phyloP scores from a whole-genome alignment of 2,329 filamentous ascomycete genomes.

The Talaromyces sp. region DNA sequence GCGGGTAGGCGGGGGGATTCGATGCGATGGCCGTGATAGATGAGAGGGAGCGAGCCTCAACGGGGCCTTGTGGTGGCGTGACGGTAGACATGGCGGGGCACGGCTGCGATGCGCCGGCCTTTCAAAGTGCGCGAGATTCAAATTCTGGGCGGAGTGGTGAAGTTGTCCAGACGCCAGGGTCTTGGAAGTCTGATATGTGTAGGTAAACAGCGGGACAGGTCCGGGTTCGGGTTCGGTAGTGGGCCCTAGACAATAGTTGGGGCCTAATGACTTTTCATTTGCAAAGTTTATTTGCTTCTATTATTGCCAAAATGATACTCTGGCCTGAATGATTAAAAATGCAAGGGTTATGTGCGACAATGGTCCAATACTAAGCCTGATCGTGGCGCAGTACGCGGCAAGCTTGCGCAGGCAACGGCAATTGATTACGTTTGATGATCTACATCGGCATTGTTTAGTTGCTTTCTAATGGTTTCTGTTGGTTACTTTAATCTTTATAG shows the following conservation, averaged over 20 bases:
- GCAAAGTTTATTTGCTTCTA: not conserved
- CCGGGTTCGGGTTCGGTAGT: slow-evolving; percentile 18
- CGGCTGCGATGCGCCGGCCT: slow-evolving; percentile 31
- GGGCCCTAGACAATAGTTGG: slow-evolving; percentile 9
- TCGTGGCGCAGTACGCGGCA: slow-evolving; percentile 27
- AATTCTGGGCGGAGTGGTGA: not conserved
- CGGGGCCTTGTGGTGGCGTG: slow-evolving; percentile 35
- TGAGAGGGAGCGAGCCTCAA: slow-evolving; percentile 83
- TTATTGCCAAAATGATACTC: slow-evolving; percentile 5
- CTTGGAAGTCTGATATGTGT: not conserved
- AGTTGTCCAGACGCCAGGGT: not conserved
- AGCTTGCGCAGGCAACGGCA: slow-evolving; percentile 14
- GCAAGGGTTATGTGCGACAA: slow-evolving; percentile 18
- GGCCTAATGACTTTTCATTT: not conserved
- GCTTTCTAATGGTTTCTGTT: not conserved
- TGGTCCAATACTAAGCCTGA: slow-evolving; percentile 18
- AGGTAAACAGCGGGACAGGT: slow-evolving; percentile 23
- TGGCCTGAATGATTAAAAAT: slow-evolving; percentile 6
- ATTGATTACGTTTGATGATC: slow-evolving; percentile 15
- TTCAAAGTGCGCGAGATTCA: not conserved
- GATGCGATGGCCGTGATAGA: slow-evolving; percentile 77
- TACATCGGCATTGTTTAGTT: slow-evolving; percentile 3
- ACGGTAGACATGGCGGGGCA: slow-evolving; percentile 27
- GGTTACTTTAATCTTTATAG: not conserved
- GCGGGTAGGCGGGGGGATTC: slow-evolving; percentile 83